A percentile compares a stretch with the other conserved stretches of the same genome.
These are phyloP conservation scores for Penicillium steckii DNA, from an alignment of 495 filamentous ascomycete genomes.

Conservation along the genomic window DNA sequence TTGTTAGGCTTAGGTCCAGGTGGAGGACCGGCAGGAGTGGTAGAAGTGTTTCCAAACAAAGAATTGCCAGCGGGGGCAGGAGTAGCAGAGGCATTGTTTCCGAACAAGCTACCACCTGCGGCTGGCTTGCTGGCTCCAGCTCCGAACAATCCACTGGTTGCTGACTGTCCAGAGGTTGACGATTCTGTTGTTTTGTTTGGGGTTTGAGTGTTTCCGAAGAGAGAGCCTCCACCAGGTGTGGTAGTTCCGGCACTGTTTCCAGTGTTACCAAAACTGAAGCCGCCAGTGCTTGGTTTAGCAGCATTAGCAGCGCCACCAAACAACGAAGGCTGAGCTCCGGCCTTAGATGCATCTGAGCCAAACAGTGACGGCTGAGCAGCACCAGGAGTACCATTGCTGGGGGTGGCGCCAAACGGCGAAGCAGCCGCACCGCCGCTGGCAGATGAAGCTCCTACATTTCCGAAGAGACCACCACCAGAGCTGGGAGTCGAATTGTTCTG, in stretches of 20 bases:
- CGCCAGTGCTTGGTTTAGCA: slow-evolving; percentile 19
- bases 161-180: slow-evolving; percentile 32
- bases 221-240: slow-evolving; percentile 3
- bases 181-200: slow-evolving; percentile 41
- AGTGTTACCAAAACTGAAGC: slow-evolving; percentile 44
- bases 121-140: slow-evolving; percentile 21
- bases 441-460: slow-evolving; percentile 44
- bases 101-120: slow-evolving; percentile 36
- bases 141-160: slow-evolving; percentile 51
- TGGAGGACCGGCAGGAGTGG: slow-evolving; percentile 64
- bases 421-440: slow-evolving; percentile 29
- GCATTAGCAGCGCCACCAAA: background rate
- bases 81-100: slow-evolving; percentile 32
- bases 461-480: slow-evolving; percentile 39
- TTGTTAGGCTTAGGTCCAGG: slow-evolving; percentile 41
- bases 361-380: slow-evolving; percentile 33
- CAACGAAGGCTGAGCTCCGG: background rate
- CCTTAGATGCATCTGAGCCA: slow-evolving; percentile 27
- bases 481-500: slow-evolving; percentile 27
- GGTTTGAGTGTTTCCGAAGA: slow-evolving; percentile 28
- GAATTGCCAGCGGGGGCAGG: slow-evolving; percentile 36
- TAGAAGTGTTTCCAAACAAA: slow-evolving; percentile 53
- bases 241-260: slow-evolving; percentile 21
- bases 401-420: slow-evolving; percentile 33
- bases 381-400: slow-evolving; percentile 19